These are phyloP conservation scores for Diplodia seriata DNA, from an alignment of 2,329 filamentous ascomycete genomes.

Conservation along the genomic window DNA sequence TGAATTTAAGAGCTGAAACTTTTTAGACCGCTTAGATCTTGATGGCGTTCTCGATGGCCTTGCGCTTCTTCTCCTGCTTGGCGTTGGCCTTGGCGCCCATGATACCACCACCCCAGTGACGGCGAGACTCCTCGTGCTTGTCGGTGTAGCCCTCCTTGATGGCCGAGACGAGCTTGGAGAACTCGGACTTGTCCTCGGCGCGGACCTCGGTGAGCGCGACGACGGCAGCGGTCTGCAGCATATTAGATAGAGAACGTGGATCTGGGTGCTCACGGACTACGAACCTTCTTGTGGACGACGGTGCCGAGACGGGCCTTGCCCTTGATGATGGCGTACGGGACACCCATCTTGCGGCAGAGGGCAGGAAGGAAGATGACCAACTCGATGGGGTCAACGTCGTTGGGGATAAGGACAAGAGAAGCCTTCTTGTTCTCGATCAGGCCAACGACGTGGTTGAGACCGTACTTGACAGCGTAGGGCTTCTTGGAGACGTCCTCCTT, in stretches of 20 bases:
- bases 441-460: constrained; percentile 89
- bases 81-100: constrained; percentile 94
- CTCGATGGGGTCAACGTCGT: constrained; percentile 99
- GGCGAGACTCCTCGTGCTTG: constrained; percentile 89
- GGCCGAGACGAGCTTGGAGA: constrained; percentile 93
- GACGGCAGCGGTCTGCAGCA: constrained; percentile 87
- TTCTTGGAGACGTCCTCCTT: constrained; percentile 99
- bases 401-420: constrained; percentile 94
- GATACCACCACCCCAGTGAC: constrained; percentile 99
- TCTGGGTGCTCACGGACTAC: constrained; percentile 10
- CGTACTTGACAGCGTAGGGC: constrained; percentile 99
- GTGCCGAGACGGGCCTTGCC: constrained; percentile 99
- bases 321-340: constrained; percentile 99
- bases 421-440: constrained; percentile 92
- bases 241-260: constrained; percentile 38
- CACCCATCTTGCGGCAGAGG: constrained; percentile 99
- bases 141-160: constrained; percentile 98
- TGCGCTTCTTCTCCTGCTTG: constrained; percentile 83
- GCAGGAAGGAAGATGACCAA: constrained; percentile 98
- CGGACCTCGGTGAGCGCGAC: constrained; percentile 96
- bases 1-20: constrained; percentile 33
- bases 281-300: constrained; percentile 99
- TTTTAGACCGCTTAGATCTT: constrained; percentile 99
- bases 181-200: constrained; percentile 97
- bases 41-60: constrained; percentile 91